Evolutionary conservation across 768 basidiomycete species (phyloP), one percentile per base, ranked within the genome.

Genomic region (Suillus decipiens): DNA sequence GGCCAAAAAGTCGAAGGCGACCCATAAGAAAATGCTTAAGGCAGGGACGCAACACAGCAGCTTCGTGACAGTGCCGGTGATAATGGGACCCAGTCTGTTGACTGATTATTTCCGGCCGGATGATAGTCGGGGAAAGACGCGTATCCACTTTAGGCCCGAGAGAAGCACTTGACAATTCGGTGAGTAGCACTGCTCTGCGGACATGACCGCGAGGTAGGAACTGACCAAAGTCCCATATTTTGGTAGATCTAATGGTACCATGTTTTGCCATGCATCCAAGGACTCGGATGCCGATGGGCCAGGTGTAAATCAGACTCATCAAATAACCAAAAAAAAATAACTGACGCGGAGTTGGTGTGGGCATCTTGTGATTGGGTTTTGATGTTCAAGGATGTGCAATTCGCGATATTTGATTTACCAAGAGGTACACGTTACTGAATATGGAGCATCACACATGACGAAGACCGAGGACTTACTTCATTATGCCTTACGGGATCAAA

Each of bases 181-280:
- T 5, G 12, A 56, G 24, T 28, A 39, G 17, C 28, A 57, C 24
- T 57, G 37, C 55, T 28, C 55, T 39, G 36, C 54, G n/a, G 33
- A 36, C n/a, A 39, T 39, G 37, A 39, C 15, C 24, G 39, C 11
- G 55, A 39, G 37, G 37, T 39, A 39, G 28, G 37, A 15, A 57
- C 37, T 28, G 24, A 19, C 55, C 37, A 56, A 28, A 39, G 14
- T 39, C 15, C 9, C 36, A 22, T 56, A 22, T 39, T 19, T 19
- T 24, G 37, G 39, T 28, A 39, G 24, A 57, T 57, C 55, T 57
- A 37, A 57, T 41, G 55, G 55, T 57, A 10, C 55, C 55, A 57
- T 39, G 37, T 39, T 57, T 24, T 39, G 55, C 37, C 55, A 57
- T 57, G 24, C 17, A n/a, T 41, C 55, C 55, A 53, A 19, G 33